phyloP scores from a whole-genome alignment of 2,329 filamentous ascomycete species.

The Penicillium sp. region DNA sequence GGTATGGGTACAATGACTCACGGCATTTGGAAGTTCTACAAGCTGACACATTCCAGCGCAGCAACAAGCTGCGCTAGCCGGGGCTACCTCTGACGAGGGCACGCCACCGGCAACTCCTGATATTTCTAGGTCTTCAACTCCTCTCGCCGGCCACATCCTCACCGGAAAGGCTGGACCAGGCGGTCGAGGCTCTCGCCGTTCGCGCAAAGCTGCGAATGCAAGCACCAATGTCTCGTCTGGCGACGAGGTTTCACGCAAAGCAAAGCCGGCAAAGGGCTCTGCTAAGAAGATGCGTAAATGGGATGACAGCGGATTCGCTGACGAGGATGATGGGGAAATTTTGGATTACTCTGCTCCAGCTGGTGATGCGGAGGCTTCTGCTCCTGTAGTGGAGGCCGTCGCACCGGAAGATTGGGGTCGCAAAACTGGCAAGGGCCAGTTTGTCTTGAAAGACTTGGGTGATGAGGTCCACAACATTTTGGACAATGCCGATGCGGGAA shows the following conservation, averaged over 20 bases:
- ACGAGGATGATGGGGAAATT: constrained; percentile 76
- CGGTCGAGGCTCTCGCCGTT: constrained; percentile 76
- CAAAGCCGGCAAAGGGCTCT: constrained; percentile 47
- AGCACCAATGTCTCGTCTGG: constrained; percentile 67
- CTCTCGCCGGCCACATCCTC: constrained; percentile 65
- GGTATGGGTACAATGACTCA: constrained; percentile 28
- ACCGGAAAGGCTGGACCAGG: constrained; percentile 74
- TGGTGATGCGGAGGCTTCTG: constrained; percentile 56
- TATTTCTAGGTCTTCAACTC: constrained; percentile 77
- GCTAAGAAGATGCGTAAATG: constrained; percentile 87
- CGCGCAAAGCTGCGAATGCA: constrained; percentile 66
- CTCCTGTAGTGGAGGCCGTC: constrained; percentile 68
- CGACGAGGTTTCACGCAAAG: constrained; percentile 72
- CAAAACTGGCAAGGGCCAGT: constrained; percentile 83
- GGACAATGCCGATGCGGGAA: constrained; percentile 71
- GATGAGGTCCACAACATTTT: constrained; percentile 92
- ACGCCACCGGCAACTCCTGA: constrained; percentile 71
- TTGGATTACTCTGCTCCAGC: constrained; percentile 84
- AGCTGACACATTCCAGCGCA: constrained; percentile 40
- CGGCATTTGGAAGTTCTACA: neutral
- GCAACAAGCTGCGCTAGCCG: constrained; percentile 44
- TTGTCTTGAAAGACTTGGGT: constrained; percentile 88
- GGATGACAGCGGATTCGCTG: constrained; percentile 84
- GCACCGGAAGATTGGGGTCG: constrained; percentile 81
- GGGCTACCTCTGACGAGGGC: constrained; percentile 62